Percentiles rank a stretch among this genome's conserved stretches.
These are phyloP conservation scores for Conticribra weissflogii DNA, from an alignment of 108 stramenopile species.

Conservation along the genomic window DNA sequence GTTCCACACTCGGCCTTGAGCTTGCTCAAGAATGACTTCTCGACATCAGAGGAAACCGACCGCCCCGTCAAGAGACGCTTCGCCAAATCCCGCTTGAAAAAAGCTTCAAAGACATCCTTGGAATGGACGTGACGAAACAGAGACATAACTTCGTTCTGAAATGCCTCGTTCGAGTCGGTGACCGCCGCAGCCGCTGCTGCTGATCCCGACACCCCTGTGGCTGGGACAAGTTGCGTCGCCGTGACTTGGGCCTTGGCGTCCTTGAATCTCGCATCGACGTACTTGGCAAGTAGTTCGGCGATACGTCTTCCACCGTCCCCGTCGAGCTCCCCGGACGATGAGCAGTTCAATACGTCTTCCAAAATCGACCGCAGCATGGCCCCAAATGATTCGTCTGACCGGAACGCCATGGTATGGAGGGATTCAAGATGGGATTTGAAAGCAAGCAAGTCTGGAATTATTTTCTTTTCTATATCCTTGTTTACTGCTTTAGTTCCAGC, in stretches of 20 bases:
- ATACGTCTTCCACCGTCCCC: constrained; percentile 58
- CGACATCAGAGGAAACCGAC: constrained; percentile 84
- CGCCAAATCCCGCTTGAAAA: constrained; percentile 94
- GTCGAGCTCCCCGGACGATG: constrained; percentile 16
- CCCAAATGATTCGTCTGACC: constrained; percentile 67
- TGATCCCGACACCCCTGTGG: background rate
- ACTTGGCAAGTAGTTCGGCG: constrained; percentile 92
- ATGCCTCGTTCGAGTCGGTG: constrained; percentile 46
- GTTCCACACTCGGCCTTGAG: constrained; percentile 98
- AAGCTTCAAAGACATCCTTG: constrained; percentile 98
- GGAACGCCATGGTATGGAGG: constrained; percentile 61
- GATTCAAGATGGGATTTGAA: constrained; percentile 65
- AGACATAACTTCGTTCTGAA: constrained; percentile 63
- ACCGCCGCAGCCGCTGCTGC: constrained; percentile 13
- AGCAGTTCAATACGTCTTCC: constrained; percentile 83
- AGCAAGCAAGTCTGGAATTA: constrained; percentile 66
- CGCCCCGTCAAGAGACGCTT: constrained; percentile 93
- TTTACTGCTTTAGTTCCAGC: constrained; percentile 5
- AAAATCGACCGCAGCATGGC: constrained; percentile 79
- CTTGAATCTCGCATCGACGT: constrained; percentile 71
- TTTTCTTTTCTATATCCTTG: constrained; percentile 58
- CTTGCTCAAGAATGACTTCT: constrained; percentile 90
- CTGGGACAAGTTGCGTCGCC: background rate
- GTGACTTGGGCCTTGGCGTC: constrained; percentile 57
- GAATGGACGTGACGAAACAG: constrained; percentile 89